Conservation (phyloP, 768 basidiomycete species). For the Chalciporus chontae region DNA sequence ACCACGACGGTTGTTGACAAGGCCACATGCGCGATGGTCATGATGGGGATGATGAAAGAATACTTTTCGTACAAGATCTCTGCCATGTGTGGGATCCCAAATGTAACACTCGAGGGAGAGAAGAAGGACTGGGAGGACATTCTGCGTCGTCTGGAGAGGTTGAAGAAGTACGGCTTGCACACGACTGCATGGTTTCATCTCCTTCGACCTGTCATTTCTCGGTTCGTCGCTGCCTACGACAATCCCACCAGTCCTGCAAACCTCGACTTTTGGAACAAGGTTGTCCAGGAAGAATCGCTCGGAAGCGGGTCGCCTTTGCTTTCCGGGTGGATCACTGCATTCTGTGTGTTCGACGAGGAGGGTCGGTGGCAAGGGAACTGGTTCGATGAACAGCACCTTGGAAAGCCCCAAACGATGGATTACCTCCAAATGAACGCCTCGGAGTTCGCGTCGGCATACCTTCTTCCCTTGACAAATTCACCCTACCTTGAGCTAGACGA, state of each 20-base stretch:
- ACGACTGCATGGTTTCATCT: conserved; percentile 22
- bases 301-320: not conserved
- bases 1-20: too few species aligned
- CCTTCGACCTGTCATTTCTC: conserved; percentile 25
- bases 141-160: too few species aligned
- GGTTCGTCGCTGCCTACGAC: conserved; percentile 29
- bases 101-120: too few species aligned
- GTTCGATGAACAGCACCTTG: not conserved
- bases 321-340: not conserved
- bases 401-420: not conserved
- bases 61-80: too few species aligned
- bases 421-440: not conserved
- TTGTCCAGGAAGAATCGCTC: not conserved
- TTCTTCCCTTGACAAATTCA: too few species aligned
- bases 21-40: too few species aligned
- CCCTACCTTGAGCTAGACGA: not conserved
- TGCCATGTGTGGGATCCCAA: too few species aligned
- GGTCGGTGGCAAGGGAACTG: not conserved
- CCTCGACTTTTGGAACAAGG: conserved; percentile 18
- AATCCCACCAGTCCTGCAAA: conserved; percentile 11
- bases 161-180: too few species aligned
- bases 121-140: too few species aligned
- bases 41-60: too few species aligned
- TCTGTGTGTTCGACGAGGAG: not conserved
- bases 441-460: not conserved